A percentile compares a stretch with the other conserved stretches of the same genome.
Evolutionary conservation across 2,329 filamentous ascomycete genomes (phyloP).

Genomic region (Aspergillus ruber): DNA sequence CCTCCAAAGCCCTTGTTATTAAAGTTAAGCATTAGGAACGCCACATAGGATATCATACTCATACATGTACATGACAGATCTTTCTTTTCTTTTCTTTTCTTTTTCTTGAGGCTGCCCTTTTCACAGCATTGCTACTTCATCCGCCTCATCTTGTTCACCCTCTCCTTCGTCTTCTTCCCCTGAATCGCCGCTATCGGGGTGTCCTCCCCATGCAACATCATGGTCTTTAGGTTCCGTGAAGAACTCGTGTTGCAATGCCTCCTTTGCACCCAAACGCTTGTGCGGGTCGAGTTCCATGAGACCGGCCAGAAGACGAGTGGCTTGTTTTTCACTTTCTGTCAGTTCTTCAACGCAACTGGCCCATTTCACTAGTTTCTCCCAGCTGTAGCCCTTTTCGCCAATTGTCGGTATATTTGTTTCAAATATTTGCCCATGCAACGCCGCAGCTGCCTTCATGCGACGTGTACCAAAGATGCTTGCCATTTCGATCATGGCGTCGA

Average conservation of each 20-base stretch:
- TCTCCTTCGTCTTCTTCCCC: slow-evolving; percentile 27
- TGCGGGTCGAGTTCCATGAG: slow-evolving; percentile 40
- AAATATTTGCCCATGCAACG: slow-evolving; percentile 84
- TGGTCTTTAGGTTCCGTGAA: slow-evolving; percentile 37
- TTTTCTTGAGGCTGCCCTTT: neutral
- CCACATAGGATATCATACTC: slow-evolving; percentile 8
- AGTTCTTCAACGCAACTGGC: slow-evolving; percentile 70
- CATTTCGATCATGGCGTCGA: slow-evolving; percentile 96
- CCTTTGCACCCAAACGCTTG: slow-evolving; percentile 37
- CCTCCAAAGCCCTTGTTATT: neutral
- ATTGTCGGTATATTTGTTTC: slow-evolving; percentile 91
- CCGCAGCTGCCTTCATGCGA: slow-evolving; percentile 74
- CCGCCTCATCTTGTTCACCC: slow-evolving; percentile 26
- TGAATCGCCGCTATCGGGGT: slow-evolving; percentile 30
- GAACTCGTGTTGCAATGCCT: slow-evolving; percentile 41
- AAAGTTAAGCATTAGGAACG: neutral
- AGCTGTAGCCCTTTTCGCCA: slow-evolving; percentile 72
- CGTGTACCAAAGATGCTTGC: slow-evolving; percentile 85
- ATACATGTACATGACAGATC: slow-evolving; percentile 6
- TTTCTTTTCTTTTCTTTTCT: neutral
- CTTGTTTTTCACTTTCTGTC: slow-evolving; percentile 41
- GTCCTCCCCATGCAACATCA: slow-evolving; percentile 36
- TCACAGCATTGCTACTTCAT: slow-evolving; percentile 34
- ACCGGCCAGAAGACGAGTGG: slow-evolving; percentile 35
- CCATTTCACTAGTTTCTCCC: slow-evolving; percentile 95